Evolutionary conservation across 257 asterid genomes (phyloP), one percentile per base, ranked within the genome.

Genomic region (Handroanthus guayacan): DNA sequence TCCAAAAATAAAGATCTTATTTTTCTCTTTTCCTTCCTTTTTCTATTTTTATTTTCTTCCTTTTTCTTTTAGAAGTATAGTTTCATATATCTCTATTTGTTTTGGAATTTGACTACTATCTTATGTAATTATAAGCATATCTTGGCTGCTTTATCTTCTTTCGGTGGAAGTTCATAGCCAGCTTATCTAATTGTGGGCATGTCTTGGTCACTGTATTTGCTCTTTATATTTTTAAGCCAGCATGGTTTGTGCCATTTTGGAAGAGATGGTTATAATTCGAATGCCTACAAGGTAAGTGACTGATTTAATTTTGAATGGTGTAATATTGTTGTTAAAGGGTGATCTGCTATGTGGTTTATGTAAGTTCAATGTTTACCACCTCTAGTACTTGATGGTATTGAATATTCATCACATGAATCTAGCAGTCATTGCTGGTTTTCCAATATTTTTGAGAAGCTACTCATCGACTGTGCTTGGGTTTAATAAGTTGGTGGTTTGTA

Each of bases 201-300:
- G 72, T 60, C 63, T 44, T 69, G 62, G 80, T 39, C 65, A 72
- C 66, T 62, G 54, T 44, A 57, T 34, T 71, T 81, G 55, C 12
- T 79, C 71, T 61, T 39, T 66, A 9, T 58, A 36, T 56, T 25
- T 25, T 25, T 74, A 41, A 71, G 60, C 52, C 73, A 38, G 74
- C 61, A 20, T 69, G 82, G 69, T 68, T 58, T 11, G 18, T 81
- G 71, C 61, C 67, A 75, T 72, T 57, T 61, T 57, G 68, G 72
- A 71, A 68, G 82, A 69, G 77, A 71, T 66, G 58, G 63, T 38
- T 13, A 51, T 64, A 57, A 10, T 17, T 38, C 38, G 54, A 69
- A 50, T 58, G 55, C 31, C 65, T 78, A 13, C 64, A 55, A 67
- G 84, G 84, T 76, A 77, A 66, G 38, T 34, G 34, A 75, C 34